Evolutionary conservation across 768 basidiomycete species (phyloP), one percentile per base, ranked within the genome.

Genomic region (Ramaria rubella): DNA sequence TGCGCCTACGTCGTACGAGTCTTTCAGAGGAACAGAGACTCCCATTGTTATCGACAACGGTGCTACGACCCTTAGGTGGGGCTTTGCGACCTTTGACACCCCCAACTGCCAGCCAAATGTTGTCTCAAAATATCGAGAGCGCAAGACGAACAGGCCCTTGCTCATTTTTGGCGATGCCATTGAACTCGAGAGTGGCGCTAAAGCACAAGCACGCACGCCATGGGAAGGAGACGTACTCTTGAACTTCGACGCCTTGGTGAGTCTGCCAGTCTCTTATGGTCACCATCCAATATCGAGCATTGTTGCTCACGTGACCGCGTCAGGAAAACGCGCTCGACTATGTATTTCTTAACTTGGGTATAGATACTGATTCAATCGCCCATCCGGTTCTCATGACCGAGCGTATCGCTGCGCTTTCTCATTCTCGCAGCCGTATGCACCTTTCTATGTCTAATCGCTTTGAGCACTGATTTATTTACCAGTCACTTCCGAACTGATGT

Each of bases 401-500:
- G 69, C 79, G 93, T 6, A 73, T 97, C 2, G 85, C 85, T 53
- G 90, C 93, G 24, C 93, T 94, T 0, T 68, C 94, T 21, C 90
- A 94, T 69, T 96, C 92, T 2, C 77, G 96, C 66, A 81, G 86
- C 42, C 67, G 94, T 95, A 67, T 55, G 91, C 80, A 17, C 40
- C 2, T 43, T 56, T 52, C 12, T 12, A 11, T 49, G 36, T 30
- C 5, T 38, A 27, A 1, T 21, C 9, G 30, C 40, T 38, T 24
- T 26, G 24, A 31, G 24, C 8, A 8, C 23, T 43, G 21, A 40
- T 42, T 54, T 54, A 23, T 38, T 23, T 52, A 43, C 43, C 64
- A 94, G 92, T 96, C 55, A 95, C 94, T 8, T 94, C 94, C 0
- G 96, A 99, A 65, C 83, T 99, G 29, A 82, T 99, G 72, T 99